Conservation (phyloP, 148 eudicot genomes). For the Linanthus parryae region DNA sequence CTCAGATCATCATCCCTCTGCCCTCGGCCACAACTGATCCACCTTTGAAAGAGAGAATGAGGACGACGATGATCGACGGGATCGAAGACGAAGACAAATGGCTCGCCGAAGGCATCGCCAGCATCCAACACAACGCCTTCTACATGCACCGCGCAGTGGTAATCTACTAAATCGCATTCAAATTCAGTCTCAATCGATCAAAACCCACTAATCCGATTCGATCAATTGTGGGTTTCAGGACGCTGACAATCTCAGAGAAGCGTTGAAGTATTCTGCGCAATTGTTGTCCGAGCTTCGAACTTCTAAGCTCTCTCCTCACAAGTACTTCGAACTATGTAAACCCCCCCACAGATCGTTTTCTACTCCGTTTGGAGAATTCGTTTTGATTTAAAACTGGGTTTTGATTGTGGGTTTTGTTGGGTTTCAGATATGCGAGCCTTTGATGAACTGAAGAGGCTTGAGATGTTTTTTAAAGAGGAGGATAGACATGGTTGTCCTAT, state of each 20-base stretch:
- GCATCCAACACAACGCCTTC: constrained; percentile 91
- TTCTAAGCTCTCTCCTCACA: constrained; percentile 87
- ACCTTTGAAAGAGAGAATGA: constrained; percentile 14
- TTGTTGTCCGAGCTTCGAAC: constrained; percentile 95
- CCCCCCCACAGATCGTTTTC: neutral
- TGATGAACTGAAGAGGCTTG: constrained; percentile 85
- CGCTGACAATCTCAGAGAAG: constrained; percentile 78
- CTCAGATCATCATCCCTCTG: too few relatives aligned
- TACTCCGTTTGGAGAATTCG: too few relatives aligned
- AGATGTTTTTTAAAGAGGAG: constrained; percentile 85
- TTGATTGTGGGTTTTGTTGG: constrained; percentile 15
- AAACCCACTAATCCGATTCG: neutral
- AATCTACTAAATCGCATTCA: constrained; percentile 4
- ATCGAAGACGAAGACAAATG: constrained; percentile 96
- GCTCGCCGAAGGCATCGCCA: constrained; percentile 97
- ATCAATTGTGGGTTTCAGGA: constrained; percentile 35
- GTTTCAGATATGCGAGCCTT: constrained; percentile 88
- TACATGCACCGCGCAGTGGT: constrained; percentile 91
- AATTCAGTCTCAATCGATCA: neutral
- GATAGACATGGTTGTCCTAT: constrained; percentile 80
- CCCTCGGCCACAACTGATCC: neutral
- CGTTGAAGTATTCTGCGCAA: constrained; percentile 75
- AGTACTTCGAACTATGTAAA: constrained; percentile 87
- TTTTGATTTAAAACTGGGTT: too few relatives aligned
- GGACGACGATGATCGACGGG: constrained; percentile 42